phyloP scores from a whole-genome alignment of 106 monocot genomes.

The Alisma plantagoaquatica region DNA sequence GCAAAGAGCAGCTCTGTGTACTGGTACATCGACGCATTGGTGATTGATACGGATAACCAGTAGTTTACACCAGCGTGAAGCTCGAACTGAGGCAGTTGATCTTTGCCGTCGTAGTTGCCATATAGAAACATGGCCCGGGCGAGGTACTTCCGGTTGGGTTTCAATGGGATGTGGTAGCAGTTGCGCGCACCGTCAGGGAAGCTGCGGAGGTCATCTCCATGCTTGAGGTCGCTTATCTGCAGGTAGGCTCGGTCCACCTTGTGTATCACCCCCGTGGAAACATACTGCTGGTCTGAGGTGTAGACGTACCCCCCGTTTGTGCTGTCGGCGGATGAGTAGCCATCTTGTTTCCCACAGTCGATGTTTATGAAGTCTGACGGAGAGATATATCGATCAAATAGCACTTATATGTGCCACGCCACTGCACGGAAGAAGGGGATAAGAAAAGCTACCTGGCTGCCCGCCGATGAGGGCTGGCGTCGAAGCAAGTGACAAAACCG shows the following conservation, averaged over 20 bases:
- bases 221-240: not conserved
- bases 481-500: too few relatives aligned
- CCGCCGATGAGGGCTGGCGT: too few relatives aligned
- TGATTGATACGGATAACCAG: conserved; percentile 12
- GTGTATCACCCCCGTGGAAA: conserved; percentile 12
- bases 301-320: not conserved
- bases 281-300: conserved; percentile 11
- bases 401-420: too few relatives aligned
- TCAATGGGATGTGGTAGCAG: conserved; percentile 2
- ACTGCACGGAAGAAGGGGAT: too few relatives aligned
- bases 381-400: too few relatives aligned
- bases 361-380: conserved; percentile 24
- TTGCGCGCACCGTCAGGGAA: conserved; percentile 7
- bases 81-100: conserved; percentile 16
- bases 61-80: conserved; percentile 21
- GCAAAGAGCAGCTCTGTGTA: conserved; percentile 13
- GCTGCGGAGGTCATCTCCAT: conserved; percentile 12
- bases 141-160: conserved; percentile 15
- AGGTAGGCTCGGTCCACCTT: not conserved
- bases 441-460: too few relatives aligned
- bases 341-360: conserved; percentile 8
- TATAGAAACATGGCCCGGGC: conserved; percentile 27
- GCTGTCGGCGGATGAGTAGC: conserved; percentile 1
- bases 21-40: not conserved
- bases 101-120: conserved; percentile 37